These are phyloP conservation scores for Cryphonectria naterciae DNA, from an alignment of 2,329 filamentous ascomycete species.

Conservation along the genomic window DNA sequence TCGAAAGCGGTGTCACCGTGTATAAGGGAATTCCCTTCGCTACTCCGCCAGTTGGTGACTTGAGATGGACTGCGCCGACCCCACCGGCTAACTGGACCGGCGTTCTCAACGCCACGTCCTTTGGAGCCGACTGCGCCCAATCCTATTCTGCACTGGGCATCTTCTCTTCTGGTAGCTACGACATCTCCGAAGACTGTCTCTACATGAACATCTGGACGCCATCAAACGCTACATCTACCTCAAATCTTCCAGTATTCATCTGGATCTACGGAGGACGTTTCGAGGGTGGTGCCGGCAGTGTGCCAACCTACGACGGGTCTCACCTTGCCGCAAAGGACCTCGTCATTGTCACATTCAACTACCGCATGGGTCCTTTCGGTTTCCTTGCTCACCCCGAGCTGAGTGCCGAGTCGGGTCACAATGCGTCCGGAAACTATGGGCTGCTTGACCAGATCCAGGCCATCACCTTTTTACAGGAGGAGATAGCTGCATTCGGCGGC, in stretches of 20 bases:
- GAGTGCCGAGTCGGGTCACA: conserved; percentile 36
- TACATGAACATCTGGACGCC: conserved; percentile 69
- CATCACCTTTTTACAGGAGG: conserved; percentile 68
- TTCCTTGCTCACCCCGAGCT: conserved; percentile 66
- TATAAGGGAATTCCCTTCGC: conserved; percentile 37
- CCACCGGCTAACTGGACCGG: conserved; percentile 28
- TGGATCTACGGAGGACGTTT: conserved; percentile 57
- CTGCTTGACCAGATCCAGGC: conserved; percentile 71
- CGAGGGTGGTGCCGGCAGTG: conserved; percentile 42
- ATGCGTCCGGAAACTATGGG: conserved; percentile 64
- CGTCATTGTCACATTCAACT: conserved; percentile 74
- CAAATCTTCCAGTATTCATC: conserved; percentile 41
- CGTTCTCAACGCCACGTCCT: conserved; percentile 8
- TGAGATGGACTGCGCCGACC: conserved; percentile 29
- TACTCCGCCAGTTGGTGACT: conserved; percentile 30
- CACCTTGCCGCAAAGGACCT: conserved; percentile 64
- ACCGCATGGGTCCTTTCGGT: conserved; percentile 74
- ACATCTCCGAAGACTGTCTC: conserved; percentile 66
- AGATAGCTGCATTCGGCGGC: conserved; percentile 50
- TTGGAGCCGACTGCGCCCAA: conserved; percentile 5
- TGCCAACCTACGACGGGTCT: conserved; percentile 57
- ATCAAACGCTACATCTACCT: conserved; percentile 46
- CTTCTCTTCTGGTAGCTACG: conserved; percentile 17
- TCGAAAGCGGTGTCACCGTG: conserved; percentile 31
- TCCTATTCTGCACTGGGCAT: not conserved